Percentiles rank a stretch among this genome's conserved stretches.
Evolutionary conservation across 2,329 filamentous ascomycete genomes (phyloP).

Genomic region (Aspergillus sojae): DNA sequence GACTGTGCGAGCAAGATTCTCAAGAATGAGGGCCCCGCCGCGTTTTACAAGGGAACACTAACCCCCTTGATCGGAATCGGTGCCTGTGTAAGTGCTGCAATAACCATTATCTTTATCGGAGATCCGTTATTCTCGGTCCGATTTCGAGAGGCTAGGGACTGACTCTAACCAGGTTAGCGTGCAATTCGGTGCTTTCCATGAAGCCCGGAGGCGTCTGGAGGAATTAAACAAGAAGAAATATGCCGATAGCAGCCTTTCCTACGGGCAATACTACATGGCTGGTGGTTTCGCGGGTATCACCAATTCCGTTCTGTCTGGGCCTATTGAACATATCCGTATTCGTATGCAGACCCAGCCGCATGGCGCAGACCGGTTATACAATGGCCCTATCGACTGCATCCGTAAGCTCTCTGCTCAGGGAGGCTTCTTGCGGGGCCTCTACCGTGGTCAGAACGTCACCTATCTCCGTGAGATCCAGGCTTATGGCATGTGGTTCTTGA

Average conservation of each 20-base stretch:
- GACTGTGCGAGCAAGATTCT: conserved; percentile 82
- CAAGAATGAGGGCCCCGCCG: conserved; percentile 80
- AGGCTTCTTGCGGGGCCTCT: conserved; percentile 73
- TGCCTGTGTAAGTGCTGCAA: conserved; percentile 70
- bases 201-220: conserved; percentile 84
- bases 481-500: conserved; percentile 92
- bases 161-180: conserved; percentile 66
- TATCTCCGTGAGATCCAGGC: conserved; percentile 87
- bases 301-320: conserved; percentile 84
- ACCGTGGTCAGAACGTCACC: conserved; percentile 85
- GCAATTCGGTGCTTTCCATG: conserved; percentile 96
- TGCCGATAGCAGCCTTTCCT: conserved; percentile 61
- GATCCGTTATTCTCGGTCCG: neutral
- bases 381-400: conserved; percentile 86
- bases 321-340: conserved; percentile 97
- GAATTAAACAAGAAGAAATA: conserved; percentile 62
- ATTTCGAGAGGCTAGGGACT: neutral
- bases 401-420: conserved; percentile 73
- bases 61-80: conserved; percentile 95
- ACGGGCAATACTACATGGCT: conserved; percentile 84
- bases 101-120: neutral
- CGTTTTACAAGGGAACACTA: conserved; percentile 98
- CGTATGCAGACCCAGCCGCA: conserved; percentile 95
- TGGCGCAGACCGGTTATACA: conserved; percentile 75
- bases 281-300: conserved; percentile 91